A percentile compares a stretch with the other conserved stretches of the same genome.
Conservation (phyloP, 495 filamentous ascomycete species). For the Aspergillus diversus region DNA sequence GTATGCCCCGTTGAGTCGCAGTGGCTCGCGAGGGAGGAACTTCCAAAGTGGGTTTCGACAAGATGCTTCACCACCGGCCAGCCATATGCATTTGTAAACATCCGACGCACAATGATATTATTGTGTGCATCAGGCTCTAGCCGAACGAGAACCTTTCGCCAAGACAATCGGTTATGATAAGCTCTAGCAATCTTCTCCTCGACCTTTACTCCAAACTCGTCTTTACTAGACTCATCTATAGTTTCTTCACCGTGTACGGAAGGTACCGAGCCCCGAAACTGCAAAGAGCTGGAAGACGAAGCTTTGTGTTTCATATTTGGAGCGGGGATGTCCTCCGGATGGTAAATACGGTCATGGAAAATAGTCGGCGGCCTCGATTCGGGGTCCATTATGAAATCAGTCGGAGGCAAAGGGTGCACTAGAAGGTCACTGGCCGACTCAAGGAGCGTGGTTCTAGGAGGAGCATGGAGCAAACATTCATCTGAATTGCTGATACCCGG, state of each 20-base stretch:
- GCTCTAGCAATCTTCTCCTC: slow-evolving; percentile 97
- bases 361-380: slow-evolving; percentile 85
- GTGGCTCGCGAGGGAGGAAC: slow-evolving; percentile 59
- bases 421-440: slow-evolving; percentile 92
- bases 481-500: slow-evolving; percentile 48
- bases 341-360: slow-evolving; percentile 95
- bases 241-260: slow-evolving; percentile 19
- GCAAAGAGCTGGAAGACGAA: slow-evolving; percentile 44
- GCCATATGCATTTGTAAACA: slow-evolving; percentile 96
- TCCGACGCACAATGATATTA: slow-evolving; percentile 93
- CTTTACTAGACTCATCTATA: slow-evolving; percentile 24
- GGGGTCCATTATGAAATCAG: slow-evolving; percentile 80
- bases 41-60: slow-evolving; percentile 88
- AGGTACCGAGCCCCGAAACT: slow-evolving; percentile 39
- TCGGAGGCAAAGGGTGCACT: slow-evolving; percentile 82
- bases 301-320: slow-evolving; percentile 65
- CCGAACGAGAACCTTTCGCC: slow-evolving; percentile 95
- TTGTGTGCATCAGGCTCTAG: slow-evolving; percentile 98
- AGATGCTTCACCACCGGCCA: slow-evolving; percentile 96
- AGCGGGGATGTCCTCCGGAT: slow-evolving; percentile 89
- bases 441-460: slow-evolving; percentile 91
- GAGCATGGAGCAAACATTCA: slow-evolving; percentile 58
- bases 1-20: slow-evolving; percentile 45
- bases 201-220: slow-evolving; percentile 69
- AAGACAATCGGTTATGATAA: slow-evolving; percentile 86